A percentile compares a stretch with the other conserved stretches of the same genome.
Conservation (phyloP, 1,139 yeast genomes). For the Saccharomyces hybrid region DNA sequence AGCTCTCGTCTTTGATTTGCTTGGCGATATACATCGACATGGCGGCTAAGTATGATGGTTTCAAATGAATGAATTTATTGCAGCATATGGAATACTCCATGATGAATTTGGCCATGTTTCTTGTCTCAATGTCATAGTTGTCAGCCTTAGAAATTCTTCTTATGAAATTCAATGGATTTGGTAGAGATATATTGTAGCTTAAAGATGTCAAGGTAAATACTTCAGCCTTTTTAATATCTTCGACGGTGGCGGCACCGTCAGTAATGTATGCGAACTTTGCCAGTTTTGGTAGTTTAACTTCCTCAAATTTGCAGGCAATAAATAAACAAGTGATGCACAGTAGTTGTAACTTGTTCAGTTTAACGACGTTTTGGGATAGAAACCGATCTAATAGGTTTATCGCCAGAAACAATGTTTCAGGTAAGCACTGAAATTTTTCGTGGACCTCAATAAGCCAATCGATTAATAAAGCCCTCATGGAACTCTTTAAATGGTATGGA, state of each 20-base stretch:
- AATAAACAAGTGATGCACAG: constrained; percentile 83
- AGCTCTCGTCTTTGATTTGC: constrained; percentile 42
- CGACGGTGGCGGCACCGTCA: constrained; percentile 72
- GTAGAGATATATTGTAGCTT: constrained; percentile 75
- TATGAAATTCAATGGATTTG: constrained; percentile 89
- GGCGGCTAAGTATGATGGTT: constrained; percentile 82
- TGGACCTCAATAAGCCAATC: constrained; percentile 96
- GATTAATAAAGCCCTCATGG: constrained; percentile 77
- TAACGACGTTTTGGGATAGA: constrained; percentile 67
- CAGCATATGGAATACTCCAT: constrained; percentile 76
- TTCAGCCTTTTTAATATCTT: constrained; percentile 82
- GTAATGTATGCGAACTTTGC: constrained; percentile 85
- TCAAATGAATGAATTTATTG: constrained; percentile 63
- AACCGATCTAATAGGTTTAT: constrained; percentile 86
- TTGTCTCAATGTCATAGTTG: constrained; percentile 78
- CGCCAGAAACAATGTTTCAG: constrained; percentile 82
- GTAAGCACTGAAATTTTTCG: constrained; percentile 70
- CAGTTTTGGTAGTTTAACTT: constrained; percentile 87
- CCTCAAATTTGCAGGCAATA: constrained; percentile 93
- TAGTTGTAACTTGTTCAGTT: constrained; percentile 74
- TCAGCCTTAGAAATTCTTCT: constrained; percentile 91
- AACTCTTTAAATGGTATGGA: constrained; percentile 64
- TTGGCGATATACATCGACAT: constrained; percentile 41
- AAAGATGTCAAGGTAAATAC: constrained; percentile 67
- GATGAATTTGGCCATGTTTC: constrained; percentile 83